Conservation (phyloP, 2,329 filamentous ascomycete species). For the Fusarium fujikuroi region DNA sequence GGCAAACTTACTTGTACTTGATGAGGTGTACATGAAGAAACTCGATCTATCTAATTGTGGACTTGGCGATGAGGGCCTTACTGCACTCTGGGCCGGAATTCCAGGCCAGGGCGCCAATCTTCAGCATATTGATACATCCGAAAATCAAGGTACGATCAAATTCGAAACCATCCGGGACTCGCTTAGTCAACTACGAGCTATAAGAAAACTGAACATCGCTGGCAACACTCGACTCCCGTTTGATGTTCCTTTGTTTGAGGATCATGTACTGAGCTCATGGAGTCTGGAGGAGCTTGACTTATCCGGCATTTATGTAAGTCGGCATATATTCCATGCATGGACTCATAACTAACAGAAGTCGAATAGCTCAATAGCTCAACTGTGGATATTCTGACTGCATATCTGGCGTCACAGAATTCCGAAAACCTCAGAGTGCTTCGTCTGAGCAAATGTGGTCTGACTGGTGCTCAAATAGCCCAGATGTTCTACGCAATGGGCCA, state of each 20-base stretch:
- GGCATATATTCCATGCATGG: neutral
- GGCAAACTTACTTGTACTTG: constrained; percentile 50
- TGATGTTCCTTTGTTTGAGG: constrained; percentile 58
- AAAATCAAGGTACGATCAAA: constrained; percentile 63
- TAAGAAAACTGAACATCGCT: constrained; percentile 62
- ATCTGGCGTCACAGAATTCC: constrained; percentile 55
- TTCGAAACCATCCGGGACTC: constrained; percentile 59
- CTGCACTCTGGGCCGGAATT: constrained; percentile 60
- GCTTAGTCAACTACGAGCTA: constrained; percentile 55
- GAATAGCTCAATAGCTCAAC: constrained; percentile 60
- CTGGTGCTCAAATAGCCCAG: constrained; percentile 60
- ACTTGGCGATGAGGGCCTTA: constrained; percentile 60
- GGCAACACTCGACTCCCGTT: constrained; percentile 61
- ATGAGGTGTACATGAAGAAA: constrained; percentile 55
- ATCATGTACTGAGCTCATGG: constrained; percentile 56
- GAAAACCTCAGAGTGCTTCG: constrained; percentile 56
- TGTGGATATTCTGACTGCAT: constrained; percentile 58
- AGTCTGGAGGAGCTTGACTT: constrained; percentile 65
- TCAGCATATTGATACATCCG: constrained; percentile 62
- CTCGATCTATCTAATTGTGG: constrained; percentile 64
- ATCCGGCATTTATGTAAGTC: constrained; percentile 62
- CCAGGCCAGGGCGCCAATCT: constrained; percentile 57
- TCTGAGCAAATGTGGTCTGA: constrained; percentile 64
- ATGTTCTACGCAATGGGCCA: constrained; percentile 63
- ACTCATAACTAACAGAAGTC: constrained; percentile 13